Evolutionary conservation across 306 rosid genomes (phyloP).

Genomic region (Cicer arietinum): DNA sequence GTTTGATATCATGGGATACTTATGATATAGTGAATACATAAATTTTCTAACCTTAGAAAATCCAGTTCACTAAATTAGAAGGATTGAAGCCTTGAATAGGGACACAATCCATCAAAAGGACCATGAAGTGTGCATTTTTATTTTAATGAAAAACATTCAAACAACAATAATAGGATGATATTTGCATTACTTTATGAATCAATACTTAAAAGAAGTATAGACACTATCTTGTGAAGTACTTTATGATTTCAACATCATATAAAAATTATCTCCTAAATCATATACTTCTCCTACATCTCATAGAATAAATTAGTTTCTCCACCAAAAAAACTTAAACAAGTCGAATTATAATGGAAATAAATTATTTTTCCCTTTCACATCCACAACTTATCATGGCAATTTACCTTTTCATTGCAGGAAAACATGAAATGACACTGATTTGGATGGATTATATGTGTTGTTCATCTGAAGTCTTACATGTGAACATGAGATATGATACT

Average conservation of each 20-base stretch:
- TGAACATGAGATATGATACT: constrained; percentile 44
- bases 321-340: neutral
- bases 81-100: neutral
- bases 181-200: constrained; percentile 22
- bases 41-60: neutral
- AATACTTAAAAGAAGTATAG: neutral
- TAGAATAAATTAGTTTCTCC: neutral
- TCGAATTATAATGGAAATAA: neutral
- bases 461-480: constrained; percentile 51
- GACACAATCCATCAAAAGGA: neutral
- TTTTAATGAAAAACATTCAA: neutral
- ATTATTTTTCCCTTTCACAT: neutral
- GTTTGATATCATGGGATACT: too few species aligned
- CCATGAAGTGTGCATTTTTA: neutral
- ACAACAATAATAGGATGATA: neutral
- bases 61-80: neutral
- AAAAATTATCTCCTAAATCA: too few species aligned
- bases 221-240: too few species aligned
- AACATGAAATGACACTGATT: constrained; percentile 15
- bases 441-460: constrained; percentile 8
- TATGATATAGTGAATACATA: rapidly evolving
- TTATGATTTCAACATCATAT: too few species aligned
- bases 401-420: constrained; percentile 28
- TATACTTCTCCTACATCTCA: neutral
- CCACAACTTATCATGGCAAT: neutral